Evolutionary conservation across 1,284 basidiomycete genomes (phyloP).

Genomic region (Irpex lacteus): DNA sequence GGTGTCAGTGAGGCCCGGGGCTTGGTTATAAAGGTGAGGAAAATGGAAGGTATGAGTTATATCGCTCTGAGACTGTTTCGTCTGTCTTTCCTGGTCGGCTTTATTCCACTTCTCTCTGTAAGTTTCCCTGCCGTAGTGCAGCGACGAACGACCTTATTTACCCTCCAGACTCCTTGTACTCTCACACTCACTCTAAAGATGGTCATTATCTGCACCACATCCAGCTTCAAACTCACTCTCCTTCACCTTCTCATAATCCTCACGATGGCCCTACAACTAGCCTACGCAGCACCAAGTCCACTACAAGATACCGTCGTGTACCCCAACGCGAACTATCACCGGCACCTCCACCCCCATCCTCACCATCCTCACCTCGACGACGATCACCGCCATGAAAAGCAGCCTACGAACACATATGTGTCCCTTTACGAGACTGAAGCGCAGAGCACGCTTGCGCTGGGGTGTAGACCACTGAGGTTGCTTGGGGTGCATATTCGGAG

Average conservation of each 20-base stretch:
- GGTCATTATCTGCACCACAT: neutral
- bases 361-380: too few relatives aligned
- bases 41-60: neutral
- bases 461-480: conserved; percentile 4
- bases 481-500: conserved; percentile 4
- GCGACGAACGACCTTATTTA: too few relatives aligned
- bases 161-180: too few relatives aligned
- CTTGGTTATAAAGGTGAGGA: neutral
- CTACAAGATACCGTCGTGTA: conserved; percentile 12
- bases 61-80: neutral
- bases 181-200: too few relatives aligned
- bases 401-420: neutral
- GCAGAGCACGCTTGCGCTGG: neutral
- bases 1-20: neutral
- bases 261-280: neutral
- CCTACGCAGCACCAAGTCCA: conserved; percentile 2
- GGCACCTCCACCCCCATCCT: neutral
- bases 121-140: too few relatives aligned
- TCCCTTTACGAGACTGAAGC: neutral
- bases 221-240: conserved; percentile 2
- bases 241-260: neutral
- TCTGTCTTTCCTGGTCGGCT: neutral
- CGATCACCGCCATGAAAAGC: too few relatives aligned
- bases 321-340: neutral
- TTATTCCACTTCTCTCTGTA: too few relatives aligned